Conservation (phyloP, 768 basidiomycete species). For the Termitomyces sp. region DNA sequence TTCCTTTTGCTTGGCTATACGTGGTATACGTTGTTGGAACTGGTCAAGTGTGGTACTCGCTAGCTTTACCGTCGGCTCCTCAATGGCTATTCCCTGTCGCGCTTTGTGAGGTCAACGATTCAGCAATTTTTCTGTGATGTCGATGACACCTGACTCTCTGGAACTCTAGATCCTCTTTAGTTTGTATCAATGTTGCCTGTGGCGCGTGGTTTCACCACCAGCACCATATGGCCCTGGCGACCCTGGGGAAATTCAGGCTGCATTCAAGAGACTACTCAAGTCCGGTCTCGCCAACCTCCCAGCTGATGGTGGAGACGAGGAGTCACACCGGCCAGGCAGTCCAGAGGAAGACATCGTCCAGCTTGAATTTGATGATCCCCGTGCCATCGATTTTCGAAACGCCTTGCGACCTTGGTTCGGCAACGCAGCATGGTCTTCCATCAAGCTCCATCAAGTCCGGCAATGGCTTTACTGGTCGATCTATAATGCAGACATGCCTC, state of each 20-base stretch:
- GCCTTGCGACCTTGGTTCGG: slow-evolving; percentile 76
- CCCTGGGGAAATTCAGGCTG: slow-evolving; percentile 53
- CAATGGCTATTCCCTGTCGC: slow-evolving; percentile 46
- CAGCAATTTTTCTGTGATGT: not conserved
- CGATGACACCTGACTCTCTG: not conserved
- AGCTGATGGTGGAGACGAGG: slow-evolving; percentile 53
- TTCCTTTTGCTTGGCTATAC: slow-evolving; percentile 67
- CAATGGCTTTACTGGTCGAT: slow-evolving; percentile 86
- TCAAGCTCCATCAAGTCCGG: slow-evolving; percentile 60
- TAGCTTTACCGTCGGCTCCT: slow-evolving; percentile 35
- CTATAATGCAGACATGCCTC: slow-evolving; percentile 65
- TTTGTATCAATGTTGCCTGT: slow-evolving; percentile 57
- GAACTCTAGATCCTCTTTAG: slow-evolving; percentile 62
- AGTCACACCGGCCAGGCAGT: slow-evolving; percentile 56
- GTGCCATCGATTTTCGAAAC: slow-evolving; percentile 73
- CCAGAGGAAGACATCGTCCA: slow-evolving; percentile 57
- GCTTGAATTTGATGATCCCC: slow-evolving; percentile 63
- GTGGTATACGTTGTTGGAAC: slow-evolving; percentile 48
- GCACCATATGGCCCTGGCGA: slow-evolving; percentile 46
- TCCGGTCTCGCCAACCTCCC: slow-evolving; percentile 60
- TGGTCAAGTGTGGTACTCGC: slow-evolving; percentile 35
- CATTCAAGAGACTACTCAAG: slow-evolving; percentile 63
- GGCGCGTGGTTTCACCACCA: slow-evolving; percentile 44
- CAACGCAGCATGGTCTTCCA: slow-evolving; percentile 69
- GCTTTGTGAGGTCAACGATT: slow-evolving; percentile 52